Evolutionary conservation across 2,329 filamentous ascomycete genomes (phyloP), one percentile per base, ranked within the genome.

Genomic region (Claviceps paspali): DNA sequence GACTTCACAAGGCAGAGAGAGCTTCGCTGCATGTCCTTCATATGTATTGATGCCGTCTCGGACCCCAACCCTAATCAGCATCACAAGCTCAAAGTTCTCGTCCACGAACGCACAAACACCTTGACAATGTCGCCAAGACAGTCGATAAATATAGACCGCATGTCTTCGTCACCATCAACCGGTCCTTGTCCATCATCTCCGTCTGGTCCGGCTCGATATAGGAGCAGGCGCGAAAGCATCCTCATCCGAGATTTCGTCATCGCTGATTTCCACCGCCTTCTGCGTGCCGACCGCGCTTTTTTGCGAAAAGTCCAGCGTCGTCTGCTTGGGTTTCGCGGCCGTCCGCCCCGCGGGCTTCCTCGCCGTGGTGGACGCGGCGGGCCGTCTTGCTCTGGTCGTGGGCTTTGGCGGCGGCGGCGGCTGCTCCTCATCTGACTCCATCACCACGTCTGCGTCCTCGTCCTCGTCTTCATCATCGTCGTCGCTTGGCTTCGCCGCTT

Each of bases 221-320:
- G 64, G 64, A 35, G 65, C 61, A 5, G 68, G 61, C 52, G 77
- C 72, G 52, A 79, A 79, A 0, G 64, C 57, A 52, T 75, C 70
- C 30, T 76, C 71, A 39, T 75, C 71, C 0, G 68, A 73, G 31
- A 79, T 76, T 52, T 77, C 74, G 49, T 79, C 75, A 41, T 77
- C 73, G 42, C 74, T 79, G 38, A 78, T 68, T 48, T 77, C 72
- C 12, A 71, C 49, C n/a, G 63, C 61, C 27, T 65, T 60, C 11
- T 68, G 63, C 22, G 62, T 59, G 8, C 56, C 52, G 6, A 56
- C 52, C 3, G 59, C 54, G 42, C 54, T 52, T 45, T 68, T 49
- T 36, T 59, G 59, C 11, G 62, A 53, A 30, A 60, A 60, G 35
- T 49, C 47, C 6, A 60, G 33, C 38, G 45, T 55, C 11, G 56